A percentile compares a stretch with the other conserved stretches of the same genome.
These are phyloP conservation scores for Collybia sordida DNA, from an alignment of 768 basidiomycete genomes.

Conservation along the genomic window DNA sequence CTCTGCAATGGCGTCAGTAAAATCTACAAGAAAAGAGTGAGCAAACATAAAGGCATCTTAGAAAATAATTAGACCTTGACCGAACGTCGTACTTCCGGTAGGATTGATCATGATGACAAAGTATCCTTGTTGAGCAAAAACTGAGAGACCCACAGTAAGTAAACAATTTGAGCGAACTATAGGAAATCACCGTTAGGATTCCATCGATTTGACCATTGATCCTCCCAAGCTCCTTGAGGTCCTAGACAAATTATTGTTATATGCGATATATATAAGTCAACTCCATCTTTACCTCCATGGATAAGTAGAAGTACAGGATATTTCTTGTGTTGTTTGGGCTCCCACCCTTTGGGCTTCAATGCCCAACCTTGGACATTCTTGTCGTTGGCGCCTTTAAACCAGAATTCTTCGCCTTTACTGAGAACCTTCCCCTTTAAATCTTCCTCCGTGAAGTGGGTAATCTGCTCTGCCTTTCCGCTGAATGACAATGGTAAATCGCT, in stretches of 20 bases:
- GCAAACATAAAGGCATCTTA: neutral
- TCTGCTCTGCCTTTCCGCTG: constrained; percentile 41
- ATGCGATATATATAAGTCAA: neutral
- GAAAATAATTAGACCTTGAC: constrained; percentile 56
- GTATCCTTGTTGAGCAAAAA: constrained; percentile 88
- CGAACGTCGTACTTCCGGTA: constrained; percentile 91
- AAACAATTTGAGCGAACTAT: neutral
- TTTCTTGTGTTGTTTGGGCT: constrained; percentile 61
- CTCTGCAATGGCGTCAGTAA: constrained; percentile 77
- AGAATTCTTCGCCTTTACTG: constrained; percentile 73
- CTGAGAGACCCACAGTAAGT: constrained; percentile 27
- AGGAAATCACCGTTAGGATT: constrained; percentile 69
- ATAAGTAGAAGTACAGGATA: constrained; percentile 83
- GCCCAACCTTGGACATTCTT: constrained; percentile 83
- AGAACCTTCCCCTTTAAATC: constrained; percentile 60
- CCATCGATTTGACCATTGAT: constrained; percentile 91
- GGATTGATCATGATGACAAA: constrained; percentile 88
- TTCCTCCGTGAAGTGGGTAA: constrained; percentile 65
- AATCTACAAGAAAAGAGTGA: constrained; percentile 39
- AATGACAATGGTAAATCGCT: constrained; percentile 26
- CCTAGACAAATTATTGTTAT: constrained; percentile 29
- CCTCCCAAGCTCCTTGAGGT: constrained; percentile 85
- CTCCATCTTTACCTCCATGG: constrained; percentile 58
- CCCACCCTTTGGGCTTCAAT: constrained; percentile 78
- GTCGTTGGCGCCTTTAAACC: constrained; percentile 82